Evolutionary conservation across 2,329 filamentous ascomycete genomes (phyloP).

Genomic region (Fusarium sp.): DNA sequence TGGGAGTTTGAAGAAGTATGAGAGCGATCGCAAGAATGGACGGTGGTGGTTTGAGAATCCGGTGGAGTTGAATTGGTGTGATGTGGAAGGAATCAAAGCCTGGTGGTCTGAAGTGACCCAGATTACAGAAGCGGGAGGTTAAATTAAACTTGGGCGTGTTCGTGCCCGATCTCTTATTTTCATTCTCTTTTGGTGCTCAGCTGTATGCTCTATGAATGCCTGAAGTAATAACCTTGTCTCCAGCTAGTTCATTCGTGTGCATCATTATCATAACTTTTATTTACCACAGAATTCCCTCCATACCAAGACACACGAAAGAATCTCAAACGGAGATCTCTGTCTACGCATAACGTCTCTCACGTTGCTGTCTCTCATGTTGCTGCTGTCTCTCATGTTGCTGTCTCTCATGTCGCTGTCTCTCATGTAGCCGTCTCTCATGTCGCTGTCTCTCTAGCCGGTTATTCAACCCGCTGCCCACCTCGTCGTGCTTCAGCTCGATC

Average conservation of each 20-base stretch:
- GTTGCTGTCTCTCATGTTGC: background rate
- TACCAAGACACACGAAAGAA: background rate
- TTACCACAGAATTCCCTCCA: background rate
- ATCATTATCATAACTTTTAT: background rate
- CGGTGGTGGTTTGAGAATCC: slow-evolving; percentile 68
- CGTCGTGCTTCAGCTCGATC: slow-evolving; percentile 8
- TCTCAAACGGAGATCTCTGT: background rate
- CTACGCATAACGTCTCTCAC: background rate
- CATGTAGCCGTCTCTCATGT: background rate
- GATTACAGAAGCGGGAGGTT: background rate
- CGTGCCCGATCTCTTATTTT: background rate
- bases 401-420: background rate
- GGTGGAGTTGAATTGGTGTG: slow-evolving; percentile 62
- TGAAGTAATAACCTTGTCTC: no score
- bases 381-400: background rate
- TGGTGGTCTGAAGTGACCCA: slow-evolving; percentile 59
- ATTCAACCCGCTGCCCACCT: background rate
- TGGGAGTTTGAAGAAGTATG: slow-evolving; percentile 61
- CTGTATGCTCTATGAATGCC: no score
- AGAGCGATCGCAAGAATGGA: slow-evolving; percentile 53
- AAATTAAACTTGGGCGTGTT: background rate
- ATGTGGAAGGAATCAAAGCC: slow-evolving; percentile 58
- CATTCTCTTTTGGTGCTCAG: no score
- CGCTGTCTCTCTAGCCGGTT: background rate
- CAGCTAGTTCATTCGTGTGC: background rate